Evolutionary conservation across 1,284 basidiomycete genomes (phyloP), one percentile per base, ranked within the genome.

Genomic region (Apiotrichum sp.): DNA sequence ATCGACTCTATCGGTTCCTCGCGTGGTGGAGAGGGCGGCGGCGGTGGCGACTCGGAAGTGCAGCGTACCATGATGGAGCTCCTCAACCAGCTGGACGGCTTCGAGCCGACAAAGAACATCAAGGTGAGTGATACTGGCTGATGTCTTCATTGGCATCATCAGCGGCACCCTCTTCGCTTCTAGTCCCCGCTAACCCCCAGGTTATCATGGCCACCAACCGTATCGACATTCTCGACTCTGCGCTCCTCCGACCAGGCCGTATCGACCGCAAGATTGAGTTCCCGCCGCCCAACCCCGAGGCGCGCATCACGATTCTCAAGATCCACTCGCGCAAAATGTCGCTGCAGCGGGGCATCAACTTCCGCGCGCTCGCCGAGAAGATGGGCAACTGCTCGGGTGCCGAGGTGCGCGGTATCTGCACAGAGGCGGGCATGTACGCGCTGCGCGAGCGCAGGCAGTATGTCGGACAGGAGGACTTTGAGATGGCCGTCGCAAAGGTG

Each of bases 241-340:
- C 95, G 0, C 81, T 98, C 31, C 82, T 98, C 35, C 86, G 95
- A 65, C 93, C 95, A 5, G 95, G 95, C 38, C 91, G 95, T 72
- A 97, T 98, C 68, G 95, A 98, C 79, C 84, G 95, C 53, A 98
- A 98, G 81, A 98, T 98, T 67, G 95, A 98, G 77, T 98, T 98
- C 80, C 96, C 96, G 32, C 95, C 95, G 49, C 95, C 96, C 55
- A 96, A 95, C 8, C 95, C 93, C 1, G 93, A 98, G 75, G 95
- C 95, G 6, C 88, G 95, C 67, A 90, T 98, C 44, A 89, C 91
- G 31, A 98, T 98, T 74, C 83, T 98, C 47, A 87, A 93, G 53
- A 98, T 98, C 64, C 95, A 98, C 76, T 96, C 92, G 40, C 84
- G 95, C 66, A 98, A 98, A 82, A 98, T 98, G 96, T 97, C 93